Evolutionary conservation across 306 rosid species (phyloP).

Genomic region (Alnus glutinosa): DNA sequence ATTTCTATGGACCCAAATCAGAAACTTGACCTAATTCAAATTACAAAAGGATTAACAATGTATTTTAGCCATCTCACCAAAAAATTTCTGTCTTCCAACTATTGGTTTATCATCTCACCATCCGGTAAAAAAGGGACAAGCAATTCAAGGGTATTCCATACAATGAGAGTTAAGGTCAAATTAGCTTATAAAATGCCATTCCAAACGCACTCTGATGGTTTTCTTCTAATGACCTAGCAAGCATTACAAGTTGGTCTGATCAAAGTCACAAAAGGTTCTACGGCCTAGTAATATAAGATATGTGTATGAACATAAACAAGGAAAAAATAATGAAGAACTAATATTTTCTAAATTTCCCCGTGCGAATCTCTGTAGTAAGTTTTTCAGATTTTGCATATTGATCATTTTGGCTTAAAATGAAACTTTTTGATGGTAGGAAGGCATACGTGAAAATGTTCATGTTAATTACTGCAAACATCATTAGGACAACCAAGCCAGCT

Average conservation of each 20-base stretch:
- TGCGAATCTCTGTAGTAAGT: too few relatives aligned
- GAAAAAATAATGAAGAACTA: not conserved
- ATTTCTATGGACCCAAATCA: too few relatives aligned
- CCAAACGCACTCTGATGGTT: not conserved
- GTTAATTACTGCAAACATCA: not conserved
- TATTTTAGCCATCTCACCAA: too few relatives aligned
- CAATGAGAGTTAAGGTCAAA: not conserved
- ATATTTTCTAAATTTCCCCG: too few relatives aligned
- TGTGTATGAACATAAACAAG: not conserved
- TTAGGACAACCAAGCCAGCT: not conserved
- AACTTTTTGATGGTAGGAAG: not conserved
- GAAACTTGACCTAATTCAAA: too few relatives aligned
- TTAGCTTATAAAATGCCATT: not conserved
- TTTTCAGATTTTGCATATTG: too few relatives aligned
- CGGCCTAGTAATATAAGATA: not conserved
- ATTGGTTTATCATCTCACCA: too few relatives aligned
- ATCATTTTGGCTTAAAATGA: not conserved
- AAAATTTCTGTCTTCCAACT: too few relatives aligned
- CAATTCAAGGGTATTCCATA: too few relatives aligned
- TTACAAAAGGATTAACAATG: too few relatives aligned
- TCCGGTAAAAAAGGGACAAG: too few relatives aligned
- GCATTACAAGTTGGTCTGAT: not conserved
- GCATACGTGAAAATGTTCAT: not conserved
- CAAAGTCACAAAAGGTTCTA: not conserved
- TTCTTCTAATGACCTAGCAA: not conserved